These are phyloP conservation scores for Solanum gandarillasii DNA, from an alignment of 257 asterid species.

Conservation along the genomic window DNA sequence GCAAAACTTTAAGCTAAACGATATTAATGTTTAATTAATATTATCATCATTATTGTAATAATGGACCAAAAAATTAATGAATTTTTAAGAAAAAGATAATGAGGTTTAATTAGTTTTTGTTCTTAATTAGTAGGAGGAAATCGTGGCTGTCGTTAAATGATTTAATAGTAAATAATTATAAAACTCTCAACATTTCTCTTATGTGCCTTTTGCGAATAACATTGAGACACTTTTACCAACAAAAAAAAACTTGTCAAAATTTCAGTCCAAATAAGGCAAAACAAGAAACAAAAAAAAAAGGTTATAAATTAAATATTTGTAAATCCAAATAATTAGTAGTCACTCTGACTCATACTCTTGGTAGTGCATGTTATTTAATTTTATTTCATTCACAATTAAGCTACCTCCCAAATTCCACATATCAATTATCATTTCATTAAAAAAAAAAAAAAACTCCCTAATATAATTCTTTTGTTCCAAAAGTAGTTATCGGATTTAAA, in stretches of 20 bases:
- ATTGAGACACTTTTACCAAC: conserved; percentile 35
- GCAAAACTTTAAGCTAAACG: neutral
- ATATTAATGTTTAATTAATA: conserved; percentile 5
- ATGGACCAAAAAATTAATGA: conserved; percentile 15
- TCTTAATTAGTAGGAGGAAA: conserved; percentile 35
- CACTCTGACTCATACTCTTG: neutral
- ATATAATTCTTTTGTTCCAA: neutral
- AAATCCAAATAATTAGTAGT: conserved; percentile 11
- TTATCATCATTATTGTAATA: conserved; percentile 31
- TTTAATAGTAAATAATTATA: conserved; percentile 14
- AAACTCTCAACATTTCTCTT: conserved; percentile 3
- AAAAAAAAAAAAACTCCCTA: neutral
- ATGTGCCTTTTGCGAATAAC: conserved; percentile 40
- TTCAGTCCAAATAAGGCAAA: neutral
- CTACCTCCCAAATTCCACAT: neutral
- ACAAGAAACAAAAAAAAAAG: neutral
- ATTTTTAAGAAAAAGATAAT: neutral
- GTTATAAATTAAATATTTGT: neutral
- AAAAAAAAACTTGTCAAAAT: conserved; percentile 15
- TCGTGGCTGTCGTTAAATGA: conserved; percentile 42
- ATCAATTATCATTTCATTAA: neutral
- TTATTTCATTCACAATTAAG: neutral
- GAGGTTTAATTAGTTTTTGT: neutral
- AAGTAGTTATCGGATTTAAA: neutral
- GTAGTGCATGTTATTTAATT: neutral